A percentile compares a stretch with the other conserved stretches of the same genome.
These are phyloP conservation scores for Neurospora sp. DNA, from an alignment of 495 filamentous ascomycete genomes.

Conservation along the genomic window DNA sequence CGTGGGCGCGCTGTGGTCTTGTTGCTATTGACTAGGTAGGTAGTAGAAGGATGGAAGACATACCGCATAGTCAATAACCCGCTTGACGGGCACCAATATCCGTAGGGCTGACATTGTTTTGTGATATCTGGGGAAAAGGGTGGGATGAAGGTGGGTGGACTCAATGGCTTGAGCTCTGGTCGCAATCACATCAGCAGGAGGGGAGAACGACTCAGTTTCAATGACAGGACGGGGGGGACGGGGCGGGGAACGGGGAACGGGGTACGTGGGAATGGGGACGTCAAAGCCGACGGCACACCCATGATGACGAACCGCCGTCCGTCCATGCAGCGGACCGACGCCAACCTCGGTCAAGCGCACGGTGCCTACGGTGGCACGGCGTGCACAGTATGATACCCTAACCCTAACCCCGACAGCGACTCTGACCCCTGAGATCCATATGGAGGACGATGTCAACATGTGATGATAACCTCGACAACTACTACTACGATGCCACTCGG, in stretches of 20 bases:
- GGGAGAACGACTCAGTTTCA: slow-evolving; percentile 11
- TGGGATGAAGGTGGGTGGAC: slow-evolving; percentile 2
- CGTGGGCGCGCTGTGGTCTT: background rate
- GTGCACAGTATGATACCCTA: background rate
- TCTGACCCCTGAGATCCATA: background rate
- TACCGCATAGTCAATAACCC: slow-evolving; percentile 99
- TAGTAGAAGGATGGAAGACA: slow-evolving; percentile 14
- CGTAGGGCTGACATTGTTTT: slow-evolving; percentile 66
- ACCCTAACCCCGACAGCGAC: slow-evolving; percentile 16
- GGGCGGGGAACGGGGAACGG: background rate
- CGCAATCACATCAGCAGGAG: background rate
- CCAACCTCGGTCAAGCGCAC: slow-evolving; percentile 26
- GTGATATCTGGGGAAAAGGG: background rate
- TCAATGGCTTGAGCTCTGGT: background rate
- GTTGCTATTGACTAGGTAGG: background rate
- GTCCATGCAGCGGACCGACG: slow-evolving; percentile 12
- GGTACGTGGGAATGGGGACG: slow-evolving; percentile 1
- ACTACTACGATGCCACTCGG: background rate
- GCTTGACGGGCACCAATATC: slow-evolving; percentile 92
- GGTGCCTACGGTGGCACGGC: background rate
- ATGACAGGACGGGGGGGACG: slow-evolving; percentile 11
- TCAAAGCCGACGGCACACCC: slow-evolving; percentile 1
- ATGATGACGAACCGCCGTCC: slow-evolving; percentile 9
- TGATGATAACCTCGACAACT: background rate
- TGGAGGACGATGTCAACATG: background rate